Evolutionary conservation across 2,329 filamentous ascomycete genomes (phyloP), one percentile per base, ranked within the genome.

Genomic region (Fusarium drepaniforme): DNA sequence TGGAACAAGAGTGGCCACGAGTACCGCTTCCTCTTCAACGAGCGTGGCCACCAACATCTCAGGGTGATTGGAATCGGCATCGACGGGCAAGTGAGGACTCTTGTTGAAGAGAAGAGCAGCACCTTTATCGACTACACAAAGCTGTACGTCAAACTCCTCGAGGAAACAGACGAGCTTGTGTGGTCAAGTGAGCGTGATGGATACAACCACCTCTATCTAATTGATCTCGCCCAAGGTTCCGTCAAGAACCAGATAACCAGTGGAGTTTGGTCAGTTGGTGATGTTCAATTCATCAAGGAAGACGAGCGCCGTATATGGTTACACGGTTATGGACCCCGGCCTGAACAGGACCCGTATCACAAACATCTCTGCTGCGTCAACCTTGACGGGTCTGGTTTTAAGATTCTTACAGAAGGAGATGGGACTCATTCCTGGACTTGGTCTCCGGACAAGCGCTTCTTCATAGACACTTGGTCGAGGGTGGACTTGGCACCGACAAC

Each of bases 181-280:
- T 82, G 80, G 80, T 42, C 72, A 0, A 80, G 79, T 16, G 80
- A 82, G 40, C 71, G 80, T 8, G 76, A 81, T 35, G 79, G 80
- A 16, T 76, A 76, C 63, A 79, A 78, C 8, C 80, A 82, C 21
- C 60, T 82, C 1, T 81, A 82, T 35, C 77, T 81, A 4, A 28
- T 77, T 11, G 69, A 77, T 30, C 33, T 73, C 4, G 6, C 21
- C 2, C 65, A 53, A 6, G 75, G 71, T 5, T 67, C 72, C 11
- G 62, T 76, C 16, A 75, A 79, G 6, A 66, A 42, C 1, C 80
- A 80, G 49, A 72, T 82, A 4, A 82, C 80, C 5, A 72, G 67
- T 4, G 80, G 80, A 8, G 4, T 67, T 1, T 82, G 80, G 80
- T 64, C 79, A 15, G 73, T 81, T 11, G 64, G 62, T 7, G n/a